Evolutionary conservation across 116 monocot species (phyloP), one percentile per base, ranked within the genome.

Genomic region (Phalaenopsis hybrid): DNA sequence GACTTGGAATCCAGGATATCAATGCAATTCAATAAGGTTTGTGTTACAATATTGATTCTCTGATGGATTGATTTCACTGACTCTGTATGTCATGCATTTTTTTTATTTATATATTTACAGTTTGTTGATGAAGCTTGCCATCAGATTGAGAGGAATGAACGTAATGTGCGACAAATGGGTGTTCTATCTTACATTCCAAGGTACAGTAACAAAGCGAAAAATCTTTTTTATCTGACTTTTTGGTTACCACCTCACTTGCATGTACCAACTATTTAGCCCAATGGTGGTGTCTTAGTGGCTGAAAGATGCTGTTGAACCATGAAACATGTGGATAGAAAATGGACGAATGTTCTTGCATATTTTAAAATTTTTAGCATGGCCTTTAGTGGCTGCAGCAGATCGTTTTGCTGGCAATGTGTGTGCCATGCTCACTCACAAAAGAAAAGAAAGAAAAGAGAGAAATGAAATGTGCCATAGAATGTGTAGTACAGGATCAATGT

Each of bases 71-170:
- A 23, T 50, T 48, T 58, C 37, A 23, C 21, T 15, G 17, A 37
- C 59, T 49, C 37, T 70, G 46, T 11, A 23, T 23, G 12, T 67
- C 44, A 50, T 16, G 28, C 83, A 23, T 55, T 28, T 61, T 63
- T 45, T 83, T 23, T 28, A 55, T 77, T 65, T 70, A 5, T 78
- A 9, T 45, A 45, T 75, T 84, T 90, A 61, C 74, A 99, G 99
- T 99, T 95, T 94, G 92, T 95, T 81, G 96, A 99, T 84, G 99
- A 99, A 86, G 94, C 95, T 82, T 99, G 99, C 70, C 88, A 91
- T 89, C 95, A 95, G 82, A 91, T 95, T 82, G 99, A 95, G 85
- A 88, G 88, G 72, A 89, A 93, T 85, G 99, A 94, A 81, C 89
- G 94, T 31, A 99, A 86, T 86, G 88, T 91, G 37, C 87, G 94